phyloP scores from a whole-genome alignment of 2,329 filamentous ascomycete species.

The Exophiala alcalophila region DNA sequence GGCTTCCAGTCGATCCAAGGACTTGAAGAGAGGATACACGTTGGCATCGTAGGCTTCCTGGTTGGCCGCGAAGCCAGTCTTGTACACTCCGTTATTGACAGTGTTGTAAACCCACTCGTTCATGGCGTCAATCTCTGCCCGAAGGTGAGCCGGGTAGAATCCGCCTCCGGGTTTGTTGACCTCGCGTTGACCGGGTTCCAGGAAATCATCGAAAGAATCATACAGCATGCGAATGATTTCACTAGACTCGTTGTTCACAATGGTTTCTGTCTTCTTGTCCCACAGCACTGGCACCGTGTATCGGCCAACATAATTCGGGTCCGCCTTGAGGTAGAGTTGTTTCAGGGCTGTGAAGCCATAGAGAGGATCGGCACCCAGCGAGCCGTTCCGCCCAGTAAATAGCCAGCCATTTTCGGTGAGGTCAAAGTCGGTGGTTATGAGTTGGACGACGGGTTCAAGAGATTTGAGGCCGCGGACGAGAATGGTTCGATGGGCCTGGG shows the following conservation, averaged over 20 bases:
- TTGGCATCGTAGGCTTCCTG: slow-evolving; percentile 74
- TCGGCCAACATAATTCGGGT: slow-evolving; percentile 66
- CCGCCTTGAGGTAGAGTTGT: slow-evolving; percentile 70
- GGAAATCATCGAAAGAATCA: slow-evolving; percentile 66
- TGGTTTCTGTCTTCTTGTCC: slow-evolving; percentile 69
- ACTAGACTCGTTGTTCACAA: slow-evolving; percentile 83
- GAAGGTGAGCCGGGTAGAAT: slow-evolving; percentile 63
- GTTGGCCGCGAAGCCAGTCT: slow-evolving; percentile 71
- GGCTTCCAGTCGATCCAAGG: slow-evolving; percentile 68
- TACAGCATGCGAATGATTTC: slow-evolving; percentile 86
- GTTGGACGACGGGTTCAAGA: slow-evolving; percentile 49
- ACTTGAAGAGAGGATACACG: slow-evolving; percentile 65
- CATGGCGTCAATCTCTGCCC: slow-evolving; percentile 65
- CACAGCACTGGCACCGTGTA: slow-evolving; percentile 82
- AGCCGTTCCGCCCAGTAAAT: slow-evolving; percentile 63
- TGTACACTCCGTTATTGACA: slow-evolving; percentile 57
- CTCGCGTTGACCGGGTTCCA: slow-evolving; percentile 58
- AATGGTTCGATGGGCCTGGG: slow-evolving; percentile 50
- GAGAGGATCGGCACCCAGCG: slow-evolving; percentile 62
- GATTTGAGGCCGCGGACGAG: slow-evolving; percentile 51
- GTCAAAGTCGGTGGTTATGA: slow-evolving; percentile 46
- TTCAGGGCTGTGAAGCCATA: slow-evolving; percentile 69
- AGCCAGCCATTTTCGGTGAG: slow-evolving; percentile 63
- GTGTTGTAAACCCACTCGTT: slow-evolving; percentile 72
- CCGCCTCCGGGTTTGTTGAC: slow-evolving; percentile 34